Percentiles rank a stretch among this genome's conserved stretches.
These are phyloP conservation scores for Aspergillus floridensis DNA, from an alignment of 2,329 filamentous ascomycete genomes.

Conservation along the genomic window DNA sequence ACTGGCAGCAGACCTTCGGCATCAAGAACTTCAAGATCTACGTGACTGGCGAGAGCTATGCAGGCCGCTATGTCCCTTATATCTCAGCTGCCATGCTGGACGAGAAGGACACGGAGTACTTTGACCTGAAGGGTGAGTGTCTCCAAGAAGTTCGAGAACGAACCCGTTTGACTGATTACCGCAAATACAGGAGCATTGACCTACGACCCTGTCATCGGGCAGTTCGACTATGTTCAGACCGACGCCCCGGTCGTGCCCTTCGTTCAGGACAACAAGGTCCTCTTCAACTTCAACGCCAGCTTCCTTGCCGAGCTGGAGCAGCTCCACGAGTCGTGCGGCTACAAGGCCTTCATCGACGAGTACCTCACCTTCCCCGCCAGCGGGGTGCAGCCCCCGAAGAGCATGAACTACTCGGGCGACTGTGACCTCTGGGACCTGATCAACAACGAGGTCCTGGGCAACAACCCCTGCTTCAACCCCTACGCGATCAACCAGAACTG, in stretches of 20 bases:
- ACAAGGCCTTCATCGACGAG: slow-evolving; percentile 46
- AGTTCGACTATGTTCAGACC: slow-evolving; percentile 33
- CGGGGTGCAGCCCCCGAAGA: slow-evolving; percentile 56
- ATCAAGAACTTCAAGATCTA: slow-evolving; percentile 69
- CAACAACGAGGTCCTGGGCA: slow-evolving; percentile 49
- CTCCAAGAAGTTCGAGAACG: not conserved
- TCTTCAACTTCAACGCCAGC: slow-evolving; percentile 48
- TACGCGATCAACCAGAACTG: slow-evolving; percentile 73
- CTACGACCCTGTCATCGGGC: slow-evolving; percentile 64
- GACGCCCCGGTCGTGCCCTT: slow-evolving; percentile 43
- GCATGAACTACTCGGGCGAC: slow-evolving; percentile 45
- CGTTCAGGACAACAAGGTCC: slow-evolving; percentile 41
- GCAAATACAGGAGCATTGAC: slow-evolving; percentile 54
- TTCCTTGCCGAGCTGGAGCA: slow-evolving; percentile 42
- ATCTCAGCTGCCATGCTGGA: slow-evolving; percentile 73
- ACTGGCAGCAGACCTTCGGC: slow-evolving; percentile 68
- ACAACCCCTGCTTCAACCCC: slow-evolving; percentile 77
- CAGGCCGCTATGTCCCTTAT: slow-evolving; percentile 68
- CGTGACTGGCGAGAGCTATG: slow-evolving; percentile 71
- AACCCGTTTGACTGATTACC: not conserved
- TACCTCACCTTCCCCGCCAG: slow-evolving; percentile 54
- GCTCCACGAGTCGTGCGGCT: slow-evolving; percentile 47
- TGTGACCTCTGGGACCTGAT: slow-evolving; percentile 62
- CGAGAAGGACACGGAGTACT: slow-evolving; percentile 65
- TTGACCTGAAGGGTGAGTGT: slow-evolving; percentile 58